These are phyloP conservation scores for Noccaea bulbosa DNA, from an alignment of 345 rosid species.

Conservation along the genomic window DNA sequence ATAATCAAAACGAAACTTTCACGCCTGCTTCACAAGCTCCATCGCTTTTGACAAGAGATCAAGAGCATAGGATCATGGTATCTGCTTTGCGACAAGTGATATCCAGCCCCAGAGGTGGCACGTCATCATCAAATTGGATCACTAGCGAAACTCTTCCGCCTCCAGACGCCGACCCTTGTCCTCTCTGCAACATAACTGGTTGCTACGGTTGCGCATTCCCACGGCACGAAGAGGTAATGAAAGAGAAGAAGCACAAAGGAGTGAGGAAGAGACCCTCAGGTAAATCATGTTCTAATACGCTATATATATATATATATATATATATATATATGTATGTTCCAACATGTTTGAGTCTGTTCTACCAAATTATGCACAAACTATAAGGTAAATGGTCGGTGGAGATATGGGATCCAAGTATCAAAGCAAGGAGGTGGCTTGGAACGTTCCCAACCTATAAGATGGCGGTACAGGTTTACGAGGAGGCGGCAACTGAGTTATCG, in stretches of 20 bases:
- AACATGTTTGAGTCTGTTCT: background rate
- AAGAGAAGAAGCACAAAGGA: conserved; percentile 34
- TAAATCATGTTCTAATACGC: background rate
- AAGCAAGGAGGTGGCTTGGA: conserved; percentile 29
- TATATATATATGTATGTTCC: background rate
- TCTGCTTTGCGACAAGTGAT: conserved; percentile 26
- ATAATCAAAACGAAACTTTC: conserved; percentile 4
- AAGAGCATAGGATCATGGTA: conserved; percentile 29
- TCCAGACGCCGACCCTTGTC: conserved; percentile 29
- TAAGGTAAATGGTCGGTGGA: conserved; percentile 38
- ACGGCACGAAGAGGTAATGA: conserved; percentile 11
- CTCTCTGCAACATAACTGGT: conserved; percentile 10
- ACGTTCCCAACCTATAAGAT: conserved; percentile 20
- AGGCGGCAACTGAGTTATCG: conserved; percentile 2
- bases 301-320: too few relatives aligned
- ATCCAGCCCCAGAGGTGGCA: conserved; percentile 13
- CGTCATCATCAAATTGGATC: background rate
- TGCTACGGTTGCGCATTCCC: conserved; percentile 31
- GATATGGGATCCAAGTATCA: conserved; percentile 32
- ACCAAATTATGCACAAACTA: background rate
- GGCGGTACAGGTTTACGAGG: conserved; percentile 21
- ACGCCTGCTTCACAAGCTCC: background rate
- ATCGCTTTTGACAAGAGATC: conserved; percentile 19
- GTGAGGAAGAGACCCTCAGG: conserved; percentile 36
- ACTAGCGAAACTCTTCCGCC: background rate